Base-by-base conservation (phyloP, 2,329 filamentous ascomycete genomes). In the Sporothrix phasma region DNA sequence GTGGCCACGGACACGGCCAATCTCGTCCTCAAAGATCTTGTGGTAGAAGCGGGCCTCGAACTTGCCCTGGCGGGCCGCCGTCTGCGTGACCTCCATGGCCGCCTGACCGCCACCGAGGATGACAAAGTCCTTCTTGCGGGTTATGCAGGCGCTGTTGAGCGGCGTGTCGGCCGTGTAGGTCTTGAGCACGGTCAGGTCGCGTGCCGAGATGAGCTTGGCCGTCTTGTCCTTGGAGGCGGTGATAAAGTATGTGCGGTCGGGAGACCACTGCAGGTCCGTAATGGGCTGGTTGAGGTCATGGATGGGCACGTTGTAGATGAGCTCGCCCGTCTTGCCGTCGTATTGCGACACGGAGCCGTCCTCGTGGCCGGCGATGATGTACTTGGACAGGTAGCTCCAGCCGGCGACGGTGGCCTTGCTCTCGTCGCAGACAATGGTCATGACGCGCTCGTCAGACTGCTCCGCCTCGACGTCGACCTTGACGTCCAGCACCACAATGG, bases 31-130 rank as follows among this genome's bases (percentile, higher is more conserved):
- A 76, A 99, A 97, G 76, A 99, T 88, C 84, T 96, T 97, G 87
- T 99, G 94, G 84, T 97, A 99, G 84, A 99, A 99, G 69, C 94
- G 88, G 51, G 94, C 94, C 79, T 99, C 94, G 81, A 99, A 99
- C 80, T 97, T 97, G 79, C 94, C 94, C 82, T 99, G 94, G 70
- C 94, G 86, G 59, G 92, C 88, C 39, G 88, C 88, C 61, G 94
- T 97, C 63, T 90, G 95, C 65, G 94, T 99, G 78, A 99, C 94
- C 74, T 97, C 93, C 91, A 97, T 97, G 74, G 94, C 94, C 69
- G 92, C 94, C 80, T 99, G 94, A 71, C 94, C 94, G 85, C 94
- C 94, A 72, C 94, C 94, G 51, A 99, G 88, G 73, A 99, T 95
- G 69, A 99, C 93, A 74, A 90, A 99, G 75, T 97, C 92, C 81